Evolutionary conservation across 2,329 filamentous ascomycete genomes (phyloP).

Genomic region (Botrytis squamosa): DNA sequence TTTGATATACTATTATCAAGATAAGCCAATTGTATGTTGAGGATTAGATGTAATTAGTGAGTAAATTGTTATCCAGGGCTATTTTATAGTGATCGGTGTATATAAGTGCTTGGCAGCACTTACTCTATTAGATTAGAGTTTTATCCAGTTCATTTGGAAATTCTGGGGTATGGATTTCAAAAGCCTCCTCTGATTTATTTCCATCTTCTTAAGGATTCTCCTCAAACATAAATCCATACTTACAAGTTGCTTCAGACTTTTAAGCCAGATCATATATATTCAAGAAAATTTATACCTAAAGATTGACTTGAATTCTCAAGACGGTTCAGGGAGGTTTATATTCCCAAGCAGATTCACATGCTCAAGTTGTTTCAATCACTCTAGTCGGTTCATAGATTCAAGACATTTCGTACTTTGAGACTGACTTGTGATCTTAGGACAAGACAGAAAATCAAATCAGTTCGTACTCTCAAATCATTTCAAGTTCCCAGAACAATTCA

Average conservation of each 20-base stretch:
- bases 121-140: neutral
- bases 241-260: neutral
- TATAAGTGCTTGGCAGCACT: neutral
- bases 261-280: neutral
- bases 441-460: neutral
- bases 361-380: neutral
- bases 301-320: neutral
- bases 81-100: neutral
- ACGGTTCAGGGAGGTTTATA: neutral
- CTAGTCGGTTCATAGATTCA: neutral
- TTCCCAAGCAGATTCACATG: neutral
- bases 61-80: rapidly evolving
- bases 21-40: neutral
- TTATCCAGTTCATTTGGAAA: neutral
- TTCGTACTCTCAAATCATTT: neutral
- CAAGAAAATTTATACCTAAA: neutral
- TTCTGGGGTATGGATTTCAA: neutral
- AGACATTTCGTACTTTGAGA: neutral
- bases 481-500: neutral
- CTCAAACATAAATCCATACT: neutral
- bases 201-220: neutral
- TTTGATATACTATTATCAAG: neutral
- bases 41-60: neutral
- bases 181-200: neutral
- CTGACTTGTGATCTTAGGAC: neutral